Percentiles rank a stretch among this genome's conserved stretches.
Conservation (phyloP, 2,329 filamentous ascomycete species). For the Pezicula neosporulosa region DNA sequence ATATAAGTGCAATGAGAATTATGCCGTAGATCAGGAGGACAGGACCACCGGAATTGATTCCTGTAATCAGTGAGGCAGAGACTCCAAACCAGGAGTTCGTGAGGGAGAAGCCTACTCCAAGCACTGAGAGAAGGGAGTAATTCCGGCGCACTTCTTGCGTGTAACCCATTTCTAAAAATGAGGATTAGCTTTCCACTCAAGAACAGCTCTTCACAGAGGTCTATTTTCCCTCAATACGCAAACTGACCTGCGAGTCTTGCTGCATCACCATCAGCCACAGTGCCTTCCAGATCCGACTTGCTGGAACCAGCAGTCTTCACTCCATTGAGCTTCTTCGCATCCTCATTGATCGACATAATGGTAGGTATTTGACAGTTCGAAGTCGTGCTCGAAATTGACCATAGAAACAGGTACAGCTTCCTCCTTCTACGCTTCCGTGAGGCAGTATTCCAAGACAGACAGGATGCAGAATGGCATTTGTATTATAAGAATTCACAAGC, state of each 20-base stretch:
- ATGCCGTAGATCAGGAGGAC: constrained; percentile 37
- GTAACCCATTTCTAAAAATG: constrained; percentile 11
- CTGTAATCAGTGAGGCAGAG: constrained; percentile 29
- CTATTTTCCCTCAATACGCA: not conserved
- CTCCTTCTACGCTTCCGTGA: no score
- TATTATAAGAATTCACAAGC: no score
- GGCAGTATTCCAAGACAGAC: no score
- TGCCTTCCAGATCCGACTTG: no score
- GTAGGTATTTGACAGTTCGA: no score
- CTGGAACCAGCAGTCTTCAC: no score
- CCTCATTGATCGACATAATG: no score
- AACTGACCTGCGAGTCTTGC: constrained; percentile 5
- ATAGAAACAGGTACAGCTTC: no score
- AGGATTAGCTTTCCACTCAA: not conserved
- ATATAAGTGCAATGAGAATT: constrained; percentile 35
- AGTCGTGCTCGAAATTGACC: no score
- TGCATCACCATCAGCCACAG: not conserved
- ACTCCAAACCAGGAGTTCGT: constrained; percentile 40
- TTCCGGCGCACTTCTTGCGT: constrained; percentile 35
- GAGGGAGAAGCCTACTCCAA: constrained; percentile 39
- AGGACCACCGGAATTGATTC: constrained; percentile 39
- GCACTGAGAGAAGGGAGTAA: constrained; percentile 38
- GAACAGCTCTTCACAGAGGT: no score
- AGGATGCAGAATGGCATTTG: no score
- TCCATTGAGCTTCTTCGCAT: no score